Conservation (phyloP, 345 rosid species). For the Melastoma malabathricum region DNA sequence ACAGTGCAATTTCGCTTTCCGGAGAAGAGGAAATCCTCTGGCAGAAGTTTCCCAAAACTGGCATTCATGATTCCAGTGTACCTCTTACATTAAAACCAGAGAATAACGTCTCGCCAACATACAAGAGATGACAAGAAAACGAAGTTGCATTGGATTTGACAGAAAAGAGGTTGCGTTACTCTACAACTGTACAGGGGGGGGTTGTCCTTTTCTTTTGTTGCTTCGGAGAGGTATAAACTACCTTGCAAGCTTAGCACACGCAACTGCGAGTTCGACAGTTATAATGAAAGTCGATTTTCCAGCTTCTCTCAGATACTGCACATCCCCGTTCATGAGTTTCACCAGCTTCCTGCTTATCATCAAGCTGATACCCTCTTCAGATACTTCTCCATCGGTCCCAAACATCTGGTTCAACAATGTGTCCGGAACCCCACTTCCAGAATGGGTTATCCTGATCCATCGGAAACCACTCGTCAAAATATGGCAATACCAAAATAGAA, state of each 20-base stretch:
- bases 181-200: background rate
- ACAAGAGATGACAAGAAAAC: too few relatives aligned
- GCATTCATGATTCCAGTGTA: too few relatives aligned
- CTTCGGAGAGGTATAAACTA: background rate
- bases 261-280: slow-evolving; percentile 60
- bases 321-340: slow-evolving; percentile 88
- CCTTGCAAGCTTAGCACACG: too few relatives aligned
- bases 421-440: slow-evolving; percentile 60
- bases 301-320: slow-evolving; percentile 72
- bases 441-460: slow-evolving; percentile 43
- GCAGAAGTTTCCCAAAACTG: too few relatives aligned
- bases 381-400: slow-evolving; percentile 39
- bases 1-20: too few relatives aligned
- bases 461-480: too few relatives aligned
- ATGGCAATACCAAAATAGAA: too few relatives aligned
- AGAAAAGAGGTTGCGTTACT: too few relatives aligned
- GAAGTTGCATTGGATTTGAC: too few relatives aligned
- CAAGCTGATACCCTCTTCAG: slow-evolving; percentile 69
- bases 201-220: background rate
- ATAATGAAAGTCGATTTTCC: slow-evolving; percentile 58
- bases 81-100: too few relatives aligned
- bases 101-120: too few relatives aligned
- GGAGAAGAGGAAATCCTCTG: too few relatives aligned
- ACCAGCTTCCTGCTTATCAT: slow-evolving; percentile 61
- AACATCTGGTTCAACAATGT: slow-evolving; percentile 64